Conservation (phyloP, 1,284 basidiomycete genomes). For the Flammula alnicola region DNA sequence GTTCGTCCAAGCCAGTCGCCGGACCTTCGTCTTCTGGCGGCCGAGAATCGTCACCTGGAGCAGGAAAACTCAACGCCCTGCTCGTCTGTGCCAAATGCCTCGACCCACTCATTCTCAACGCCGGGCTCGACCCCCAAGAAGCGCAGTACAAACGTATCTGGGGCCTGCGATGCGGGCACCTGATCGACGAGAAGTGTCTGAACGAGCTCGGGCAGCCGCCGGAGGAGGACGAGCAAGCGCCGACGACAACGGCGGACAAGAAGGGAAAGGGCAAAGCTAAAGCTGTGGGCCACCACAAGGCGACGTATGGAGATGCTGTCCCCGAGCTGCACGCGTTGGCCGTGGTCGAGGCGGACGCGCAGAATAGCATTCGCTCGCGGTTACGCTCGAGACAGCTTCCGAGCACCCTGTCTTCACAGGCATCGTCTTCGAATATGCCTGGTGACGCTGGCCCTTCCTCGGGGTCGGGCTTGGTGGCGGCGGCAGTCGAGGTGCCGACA, state of each 20-base stretch:
- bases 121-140: conserved; percentile 39
- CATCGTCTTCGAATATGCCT: no score
- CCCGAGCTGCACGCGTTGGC: conserved; percentile 9
- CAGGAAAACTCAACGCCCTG: conserved; percentile 34
- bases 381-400: conserved; percentile 49
- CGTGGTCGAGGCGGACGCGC: not conserved
- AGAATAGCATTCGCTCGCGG: conserved; percentile 52
- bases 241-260: conserved; percentile 19
- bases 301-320: conserved; percentile 22
- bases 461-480: no score
- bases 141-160: conserved; percentile 54
- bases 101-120: conserved; percentile 55
- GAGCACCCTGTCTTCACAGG: conserved; percentile 1
- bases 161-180: conserved; percentile 74
- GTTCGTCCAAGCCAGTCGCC: conserved; percentile 14
- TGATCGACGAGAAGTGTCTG: conserved; percentile 77
- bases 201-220: conserved; percentile 56
- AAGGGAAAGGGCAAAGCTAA: conserved; percentile 46
- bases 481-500: conserved; percentile 6
- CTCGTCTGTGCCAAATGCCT: conserved; percentile 68
- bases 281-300: conserved; percentile 1
- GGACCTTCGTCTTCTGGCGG: conserved; percentile 20
- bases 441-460: not conserved
- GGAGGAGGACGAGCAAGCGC: conserved; percentile 19
- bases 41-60: conserved; percentile 17